Evolutionary conservation across 2,329 filamentous ascomycete genomes (phyloP).

Genomic region (Tolypocladium cylindrosporum): DNA sequence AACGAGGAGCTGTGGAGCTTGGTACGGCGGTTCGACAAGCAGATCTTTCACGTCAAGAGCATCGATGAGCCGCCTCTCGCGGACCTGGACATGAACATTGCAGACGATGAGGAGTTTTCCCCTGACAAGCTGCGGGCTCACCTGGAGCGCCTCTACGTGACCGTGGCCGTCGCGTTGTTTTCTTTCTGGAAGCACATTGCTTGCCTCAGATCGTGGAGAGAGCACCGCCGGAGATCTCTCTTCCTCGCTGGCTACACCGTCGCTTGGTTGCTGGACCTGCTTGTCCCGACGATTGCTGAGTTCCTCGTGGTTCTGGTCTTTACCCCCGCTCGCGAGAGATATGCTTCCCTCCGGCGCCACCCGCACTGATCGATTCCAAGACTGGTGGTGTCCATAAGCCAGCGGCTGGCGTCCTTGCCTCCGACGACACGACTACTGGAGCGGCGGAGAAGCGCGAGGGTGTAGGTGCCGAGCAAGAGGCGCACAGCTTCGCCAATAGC

Average conservation of each 20-base stretch:
- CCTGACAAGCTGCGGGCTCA: constrained; percentile 74
- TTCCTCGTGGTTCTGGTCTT: constrained; percentile 56
- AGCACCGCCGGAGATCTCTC: constrained; percentile 54
- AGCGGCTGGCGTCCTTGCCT: constrained; percentile 64
- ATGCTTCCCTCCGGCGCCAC: constrained; percentile 69
- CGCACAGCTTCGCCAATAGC: constrained; percentile 67
- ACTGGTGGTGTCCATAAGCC: constrained; percentile 72
- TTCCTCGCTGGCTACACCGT: constrained; percentile 48
- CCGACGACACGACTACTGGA: constrained; percentile 67
- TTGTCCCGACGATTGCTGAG: constrained; percentile 49
- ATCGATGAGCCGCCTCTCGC: constrained; percentile 42
- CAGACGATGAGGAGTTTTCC: constrained; percentile 75
- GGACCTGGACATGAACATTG: constrained; percentile 68
- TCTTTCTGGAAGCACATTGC: constrained; percentile 63
- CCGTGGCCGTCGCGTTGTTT: constrained; percentile 58
- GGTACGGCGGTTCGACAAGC: constrained; percentile 65
- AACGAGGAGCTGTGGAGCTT: constrained; percentile 69
- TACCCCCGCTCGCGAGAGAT: constrained; percentile 51
- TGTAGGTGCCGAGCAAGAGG: constrained; percentile 75
- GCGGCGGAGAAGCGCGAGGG: constrained; percentile 77
- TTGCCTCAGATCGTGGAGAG: constrained; percentile 69
- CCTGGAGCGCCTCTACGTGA: constrained; percentile 74
- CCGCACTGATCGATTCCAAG: constrained; percentile 59
- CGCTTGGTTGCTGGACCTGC: constrained; percentile 65
- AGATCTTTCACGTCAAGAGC: constrained; percentile 58